A percentile compares a stretch with the other conserved stretches of the same genome.
Conservation (phyloP, 73 alveolate species). For the Chromera velia region DNA sequence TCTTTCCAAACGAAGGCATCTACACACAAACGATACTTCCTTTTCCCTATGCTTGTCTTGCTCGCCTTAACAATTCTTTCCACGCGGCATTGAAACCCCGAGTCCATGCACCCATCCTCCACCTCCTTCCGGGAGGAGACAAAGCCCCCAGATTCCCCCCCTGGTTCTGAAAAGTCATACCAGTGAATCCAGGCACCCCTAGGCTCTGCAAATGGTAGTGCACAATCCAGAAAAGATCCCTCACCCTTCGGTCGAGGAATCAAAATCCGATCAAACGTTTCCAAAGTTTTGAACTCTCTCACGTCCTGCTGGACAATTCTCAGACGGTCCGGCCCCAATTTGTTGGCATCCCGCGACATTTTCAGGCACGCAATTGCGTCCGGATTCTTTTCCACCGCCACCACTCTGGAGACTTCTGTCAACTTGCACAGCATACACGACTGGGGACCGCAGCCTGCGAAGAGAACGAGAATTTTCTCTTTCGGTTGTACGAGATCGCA, state of each 20-base stretch:
- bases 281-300: background rate
- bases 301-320: background rate
- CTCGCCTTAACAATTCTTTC: too few species aligned
- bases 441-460: constrained; percentile 7
- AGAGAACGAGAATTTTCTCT: background rate
- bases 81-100: too few species aligned
- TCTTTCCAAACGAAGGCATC: too few species aligned
- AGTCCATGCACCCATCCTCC: too few species aligned
- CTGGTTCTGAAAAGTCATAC: background rate
- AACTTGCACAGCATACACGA: background rate
- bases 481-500: background rate
- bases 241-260: background rate
- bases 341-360: background rate
- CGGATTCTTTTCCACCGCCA: background rate
- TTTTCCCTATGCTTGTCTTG: too few species aligned
- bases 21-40: too few species aligned
- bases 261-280: background rate
- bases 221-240: background rate
- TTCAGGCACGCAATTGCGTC: background rate
- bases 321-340: background rate
- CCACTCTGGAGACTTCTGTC: background rate
- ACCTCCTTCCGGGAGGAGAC: too few species aligned
- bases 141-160: background rate
- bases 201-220: background rate
- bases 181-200: background rate